Conservation (phyloP, 2,329 filamentous ascomycete species). For the Chaetomium sp. region DNA sequence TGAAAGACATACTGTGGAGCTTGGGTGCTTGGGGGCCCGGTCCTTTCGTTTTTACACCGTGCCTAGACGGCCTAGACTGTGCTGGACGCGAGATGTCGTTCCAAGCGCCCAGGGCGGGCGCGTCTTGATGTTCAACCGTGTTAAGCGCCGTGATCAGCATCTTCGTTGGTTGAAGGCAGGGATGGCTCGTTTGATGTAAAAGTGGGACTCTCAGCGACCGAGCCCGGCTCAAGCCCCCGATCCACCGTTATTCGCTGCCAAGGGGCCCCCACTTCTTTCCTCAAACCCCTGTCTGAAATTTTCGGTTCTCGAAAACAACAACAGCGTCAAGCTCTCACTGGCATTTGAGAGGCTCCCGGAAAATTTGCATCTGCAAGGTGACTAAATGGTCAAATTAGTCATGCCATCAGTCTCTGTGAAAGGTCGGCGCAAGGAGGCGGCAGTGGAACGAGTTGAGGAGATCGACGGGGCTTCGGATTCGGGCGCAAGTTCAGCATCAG, state of each 20-base stretch:
- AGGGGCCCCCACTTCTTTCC: slow-evolving; percentile 10
- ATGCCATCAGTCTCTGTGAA: slow-evolving; percentile 29
- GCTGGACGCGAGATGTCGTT: neutral
- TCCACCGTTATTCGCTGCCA: slow-evolving; percentile 19
- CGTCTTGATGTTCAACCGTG: neutral
- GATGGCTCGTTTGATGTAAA: neutral
- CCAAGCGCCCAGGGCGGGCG: slow-evolving; percentile 19
- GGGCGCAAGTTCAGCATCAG: slow-evolving; percentile 24
- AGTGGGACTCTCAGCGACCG: slow-evolving; percentile 10
- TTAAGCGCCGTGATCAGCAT: slow-evolving; percentile 23
- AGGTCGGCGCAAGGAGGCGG: slow-evolving; percentile 5
- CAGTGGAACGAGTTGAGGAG: slow-evolving; percentile 19
- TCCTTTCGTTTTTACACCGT: neutral
- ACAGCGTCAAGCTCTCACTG: neutral
- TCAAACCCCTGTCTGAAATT: slow-evolving; percentile 12
- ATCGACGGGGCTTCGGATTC: slow-evolving; percentile 22
- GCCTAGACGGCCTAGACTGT: neutral
- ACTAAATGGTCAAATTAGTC: slow-evolving; percentile 1
- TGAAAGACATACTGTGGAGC: neutral
- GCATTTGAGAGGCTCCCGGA: neutral
- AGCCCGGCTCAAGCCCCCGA: slow-evolving; percentile 11
- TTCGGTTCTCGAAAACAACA: slow-evolving; percentile 14
- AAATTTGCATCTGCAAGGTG: neutral
- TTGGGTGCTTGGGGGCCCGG: neutral
- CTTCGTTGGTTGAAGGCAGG: slow-evolving; percentile 2